Evolutionary conservation across 2,329 filamentous ascomycete genomes (phyloP).

Genomic region (Aureobasidium musti): DNA sequence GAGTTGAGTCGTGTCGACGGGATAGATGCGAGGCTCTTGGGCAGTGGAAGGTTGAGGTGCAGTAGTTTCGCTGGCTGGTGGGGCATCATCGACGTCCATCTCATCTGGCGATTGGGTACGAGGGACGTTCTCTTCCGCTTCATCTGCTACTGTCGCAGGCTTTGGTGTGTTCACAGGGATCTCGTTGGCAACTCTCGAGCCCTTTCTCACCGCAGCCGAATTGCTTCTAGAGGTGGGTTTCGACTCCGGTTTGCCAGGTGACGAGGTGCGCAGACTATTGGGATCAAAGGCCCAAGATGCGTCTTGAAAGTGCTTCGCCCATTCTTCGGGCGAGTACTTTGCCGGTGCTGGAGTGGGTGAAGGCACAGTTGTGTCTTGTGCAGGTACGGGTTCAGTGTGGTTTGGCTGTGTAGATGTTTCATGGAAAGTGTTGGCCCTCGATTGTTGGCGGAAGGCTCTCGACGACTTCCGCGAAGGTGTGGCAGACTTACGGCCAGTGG

Average conservation of each 20-base stretch:
- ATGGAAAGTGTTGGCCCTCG: slow-evolving; percentile 10
- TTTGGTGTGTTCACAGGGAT: slow-evolving; percentile 13
- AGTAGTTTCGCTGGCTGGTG: slow-evolving; percentile 31
- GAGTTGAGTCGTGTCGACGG: slow-evolving; percentile 33
- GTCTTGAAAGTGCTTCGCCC: slow-evolving; percentile 50
- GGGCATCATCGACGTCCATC: slow-evolving; percentile 53
- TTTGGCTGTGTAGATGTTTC: neutral
- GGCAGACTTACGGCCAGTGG: slow-evolving; percentile 36
- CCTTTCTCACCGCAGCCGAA: slow-evolving; percentile 17
- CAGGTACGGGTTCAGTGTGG: neutral
- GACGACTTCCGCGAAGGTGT: slow-evolving; percentile 30
- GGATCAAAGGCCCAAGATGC: slow-evolving; percentile 42
- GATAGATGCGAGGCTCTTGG: slow-evolving; percentile 38
- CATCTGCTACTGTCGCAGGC: slow-evolving; percentile 29
- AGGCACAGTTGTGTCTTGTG: slow-evolving; percentile 3
- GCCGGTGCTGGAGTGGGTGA: slow-evolving; percentile 28
- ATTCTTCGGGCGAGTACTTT: slow-evolving; percentile 48
- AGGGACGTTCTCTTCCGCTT: slow-evolving; percentile 37
- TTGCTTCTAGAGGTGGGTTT: slow-evolving; percentile 23
- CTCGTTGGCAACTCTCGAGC: slow-evolving; percentile 21
- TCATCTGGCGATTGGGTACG: slow-evolving; percentile 42
- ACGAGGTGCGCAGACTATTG: slow-evolving; percentile 18
- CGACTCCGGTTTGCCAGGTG: slow-evolving; percentile 11
- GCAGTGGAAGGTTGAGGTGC: neutral
- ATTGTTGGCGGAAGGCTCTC: slow-evolving; percentile 14